Conservation (phyloP, 306 rosid genomes). For the Cucurbita pepo region DNA sequence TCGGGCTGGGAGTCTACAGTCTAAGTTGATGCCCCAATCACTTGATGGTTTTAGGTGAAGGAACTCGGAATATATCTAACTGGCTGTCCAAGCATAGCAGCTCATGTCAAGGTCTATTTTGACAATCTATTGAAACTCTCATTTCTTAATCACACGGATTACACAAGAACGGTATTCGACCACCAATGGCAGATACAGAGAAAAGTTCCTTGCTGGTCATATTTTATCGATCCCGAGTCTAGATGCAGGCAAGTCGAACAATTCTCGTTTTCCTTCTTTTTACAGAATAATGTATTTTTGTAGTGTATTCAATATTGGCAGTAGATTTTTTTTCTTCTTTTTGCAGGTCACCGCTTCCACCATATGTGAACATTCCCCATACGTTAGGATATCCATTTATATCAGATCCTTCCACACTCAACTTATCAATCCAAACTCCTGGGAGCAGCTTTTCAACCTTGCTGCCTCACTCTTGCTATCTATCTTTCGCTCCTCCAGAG, state of each 20-base stretch:
- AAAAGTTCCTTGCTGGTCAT: conserved; percentile 94
- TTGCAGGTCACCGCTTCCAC: conserved; percentile 67
- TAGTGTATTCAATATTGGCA: not conserved
- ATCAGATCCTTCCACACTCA: conserved; percentile 38
- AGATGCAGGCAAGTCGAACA: conserved; percentile 56
- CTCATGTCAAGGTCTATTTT: conserved; percentile 52
- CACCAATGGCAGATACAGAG: conserved; percentile 71
- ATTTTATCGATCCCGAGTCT: conserved; percentile 31
- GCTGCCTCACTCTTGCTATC: conserved; percentile 42
- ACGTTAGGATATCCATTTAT: conserved; percentile 61
- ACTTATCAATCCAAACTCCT: conserved; percentile 45
- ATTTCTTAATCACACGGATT: conserved; percentile 38
- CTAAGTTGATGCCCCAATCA: not conserved
- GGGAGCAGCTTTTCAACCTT: conserved; percentile 33
- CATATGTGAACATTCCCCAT: conserved; percentile 33
- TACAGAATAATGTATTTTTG: not conserved
- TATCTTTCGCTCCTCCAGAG: conserved; percentile 95
- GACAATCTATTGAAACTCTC: conserved; percentile 66
- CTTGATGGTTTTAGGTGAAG: conserved; percentile 47
- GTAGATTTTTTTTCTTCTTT: not conserved
- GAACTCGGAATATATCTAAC: conserved; percentile 78
- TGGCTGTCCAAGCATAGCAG: conserved; percentile 57
- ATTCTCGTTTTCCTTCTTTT: not conserved
- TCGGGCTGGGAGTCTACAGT: not conserved
- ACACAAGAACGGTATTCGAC: conserved; percentile 49